These are phyloP conservation scores for Botryotinia calthae DNA, from an alignment of 2,329 filamentous ascomycete species.

Conservation along the genomic window DNA sequence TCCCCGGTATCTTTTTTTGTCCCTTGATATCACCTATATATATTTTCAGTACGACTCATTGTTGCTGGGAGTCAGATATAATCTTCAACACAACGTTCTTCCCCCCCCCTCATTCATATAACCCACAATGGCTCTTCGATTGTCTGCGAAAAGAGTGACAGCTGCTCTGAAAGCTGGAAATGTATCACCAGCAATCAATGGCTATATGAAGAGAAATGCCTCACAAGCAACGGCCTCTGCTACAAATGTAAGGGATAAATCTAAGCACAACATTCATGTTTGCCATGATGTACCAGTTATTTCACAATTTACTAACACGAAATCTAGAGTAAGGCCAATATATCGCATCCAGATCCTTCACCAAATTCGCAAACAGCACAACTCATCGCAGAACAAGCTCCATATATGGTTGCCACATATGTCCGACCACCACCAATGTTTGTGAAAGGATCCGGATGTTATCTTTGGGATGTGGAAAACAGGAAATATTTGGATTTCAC, in stretches of 20 bases:
- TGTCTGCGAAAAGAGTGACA: constrained; percentile 35
- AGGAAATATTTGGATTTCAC: constrained; percentile 91
- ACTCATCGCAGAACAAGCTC: constrained; percentile 71
- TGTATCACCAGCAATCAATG: constrained; percentile 29
- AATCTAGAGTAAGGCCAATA: constrained; percentile 37
- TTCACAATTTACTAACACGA: constrained; percentile 19
- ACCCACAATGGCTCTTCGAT: constrained; percentile 33
- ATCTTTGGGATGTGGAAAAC: constrained; percentile 87
- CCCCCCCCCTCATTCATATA: neutral
- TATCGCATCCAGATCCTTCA: constrained; percentile 71
- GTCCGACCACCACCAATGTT: constrained; percentile 88
- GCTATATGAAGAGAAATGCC: constrained; percentile 33
- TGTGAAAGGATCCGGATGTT: constrained; percentile 80
- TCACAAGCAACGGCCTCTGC: constrained; percentile 40
- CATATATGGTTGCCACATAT: constrained; percentile 96
- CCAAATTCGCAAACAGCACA: constrained; percentile 71
- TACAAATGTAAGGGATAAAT: constrained; percentile 40
- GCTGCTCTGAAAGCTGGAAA: constrained; percentile 33
- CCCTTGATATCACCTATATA: neutral
- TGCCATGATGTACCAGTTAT: constrained; percentile 20
- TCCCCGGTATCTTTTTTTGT: constrained; percentile 4
- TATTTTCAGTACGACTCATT: neutral
- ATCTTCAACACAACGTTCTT: neutral
- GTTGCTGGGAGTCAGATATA: neutral
- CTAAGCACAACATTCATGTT: constrained; percentile 41